Conservation (phyloP, 202 grass and related monocot species). For the Schoenoplectus tabernaemontani region DNA sequence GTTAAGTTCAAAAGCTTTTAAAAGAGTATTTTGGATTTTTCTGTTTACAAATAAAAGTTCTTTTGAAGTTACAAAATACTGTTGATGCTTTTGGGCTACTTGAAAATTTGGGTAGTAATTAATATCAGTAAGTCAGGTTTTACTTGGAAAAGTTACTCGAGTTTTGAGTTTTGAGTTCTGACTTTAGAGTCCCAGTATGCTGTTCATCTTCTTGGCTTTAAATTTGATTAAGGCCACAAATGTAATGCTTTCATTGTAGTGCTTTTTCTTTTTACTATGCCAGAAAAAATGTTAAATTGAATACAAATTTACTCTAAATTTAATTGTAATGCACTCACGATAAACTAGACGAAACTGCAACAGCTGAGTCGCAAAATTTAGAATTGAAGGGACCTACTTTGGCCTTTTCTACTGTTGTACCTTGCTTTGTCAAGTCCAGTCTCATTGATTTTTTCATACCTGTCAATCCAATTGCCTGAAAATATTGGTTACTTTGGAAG, state of each 20-base stretch:
- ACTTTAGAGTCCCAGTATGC: not conserved
- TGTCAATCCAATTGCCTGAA: slow-evolving; percentile 95
- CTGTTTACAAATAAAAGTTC: not conserved
- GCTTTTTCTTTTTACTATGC: not conserved
- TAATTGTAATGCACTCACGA: slow-evolving; percentile 48
- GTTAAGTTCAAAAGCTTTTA: not conserved
- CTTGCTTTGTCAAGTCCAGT: slow-evolving; percentile 62
- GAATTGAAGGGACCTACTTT: slow-evolving; percentile 89
- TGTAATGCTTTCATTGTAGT: not conserved
- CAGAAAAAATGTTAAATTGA: not conserved
- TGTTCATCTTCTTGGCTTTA: not conserved
- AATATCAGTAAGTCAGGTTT: not conserved
- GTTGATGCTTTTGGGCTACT: not conserved
- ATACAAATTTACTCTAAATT: slow-evolving; percentile 9
- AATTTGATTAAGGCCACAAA: not conserved
- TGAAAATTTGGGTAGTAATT: not conserved
- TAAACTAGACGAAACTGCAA: slow-evolving; percentile 65
- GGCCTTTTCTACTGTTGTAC: slow-evolving; percentile 64
- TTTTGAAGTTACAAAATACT: not conserved
- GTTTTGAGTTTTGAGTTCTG: too few species aligned
- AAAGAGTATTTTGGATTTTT: not conserved
- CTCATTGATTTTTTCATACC: slow-evolving; percentile 70
- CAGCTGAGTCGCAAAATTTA: slow-evolving; percentile 88
- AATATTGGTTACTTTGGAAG: slow-evolving; percentile 43
- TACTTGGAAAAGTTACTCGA: not conserved